A percentile compares a stretch with the other conserved stretches of the same genome.
Evolutionary conservation across 257 asterid species (phyloP).

Genomic region (Primulina eburnea): DNA sequence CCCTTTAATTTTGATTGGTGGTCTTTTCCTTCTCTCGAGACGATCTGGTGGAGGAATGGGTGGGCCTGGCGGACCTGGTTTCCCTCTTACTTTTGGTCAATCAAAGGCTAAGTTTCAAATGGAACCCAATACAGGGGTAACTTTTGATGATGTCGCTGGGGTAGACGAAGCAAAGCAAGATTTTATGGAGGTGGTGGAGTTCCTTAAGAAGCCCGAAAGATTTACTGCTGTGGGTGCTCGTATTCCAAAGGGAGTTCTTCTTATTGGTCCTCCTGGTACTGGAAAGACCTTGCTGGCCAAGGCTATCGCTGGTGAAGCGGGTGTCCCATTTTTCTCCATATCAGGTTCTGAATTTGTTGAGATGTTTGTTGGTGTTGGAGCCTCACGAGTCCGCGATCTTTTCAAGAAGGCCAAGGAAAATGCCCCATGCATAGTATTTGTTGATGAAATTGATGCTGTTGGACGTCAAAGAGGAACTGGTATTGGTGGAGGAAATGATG

Average conservation of each 20-base stretch:
- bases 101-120: constrained; percentile 97
- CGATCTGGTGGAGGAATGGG: constrained; percentile 97
- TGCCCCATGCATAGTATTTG: constrained; percentile 96
- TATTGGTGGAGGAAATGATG: constrained; percentile 97
- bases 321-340: constrained; percentile 94
- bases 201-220: constrained; percentile 94
- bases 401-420: constrained; percentile 99
- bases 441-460: constrained; percentile 99
- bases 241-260: constrained; percentile 98
- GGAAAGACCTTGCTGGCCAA: constrained; percentile 96
- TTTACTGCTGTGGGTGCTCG: constrained; percentile 98
- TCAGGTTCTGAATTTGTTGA: constrained; percentile 99
- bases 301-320: constrained; percentile 99
- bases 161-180: constrained; percentile 99
- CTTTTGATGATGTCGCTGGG: constrained; percentile 96
- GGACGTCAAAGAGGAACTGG: constrained; percentile 99
- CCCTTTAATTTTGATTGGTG: constrained; percentile 86
- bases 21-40: constrained; percentile 90
- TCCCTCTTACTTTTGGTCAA: constrained; percentile 74
- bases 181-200: constrained; percentile 97
- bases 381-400: constrained; percentile 94
- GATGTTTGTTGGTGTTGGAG: constrained; percentile 99
- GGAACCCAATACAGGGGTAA: constrained; percentile 98
- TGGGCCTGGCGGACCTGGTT: constrained; percentile 98
- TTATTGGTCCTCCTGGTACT: constrained; percentile 98